Conservation (phyloP, 768 basidiomycete species). For the Kwoniella dejecticola region DNA sequence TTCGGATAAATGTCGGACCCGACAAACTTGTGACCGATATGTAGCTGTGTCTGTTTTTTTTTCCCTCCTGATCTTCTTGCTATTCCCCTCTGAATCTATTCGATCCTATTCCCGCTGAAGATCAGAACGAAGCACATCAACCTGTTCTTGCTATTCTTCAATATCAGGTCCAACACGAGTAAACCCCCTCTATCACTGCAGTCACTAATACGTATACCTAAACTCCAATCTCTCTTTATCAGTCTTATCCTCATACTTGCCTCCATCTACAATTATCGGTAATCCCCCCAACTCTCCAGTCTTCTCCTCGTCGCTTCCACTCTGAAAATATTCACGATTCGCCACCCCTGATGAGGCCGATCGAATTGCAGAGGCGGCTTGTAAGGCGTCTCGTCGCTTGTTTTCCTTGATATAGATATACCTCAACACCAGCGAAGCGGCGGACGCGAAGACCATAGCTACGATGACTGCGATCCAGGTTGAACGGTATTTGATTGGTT, state of each 20-base stretch:
- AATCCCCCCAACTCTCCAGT: conserved; percentile 6
- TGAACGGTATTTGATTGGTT: conserved; percentile 52
- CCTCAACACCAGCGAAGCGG: conserved; percentile 34
- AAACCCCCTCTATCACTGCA: not conserved
- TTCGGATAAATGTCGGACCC: too few species aligned
- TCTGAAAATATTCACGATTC: conserved; percentile 6
- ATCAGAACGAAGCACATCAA: too few species aligned
- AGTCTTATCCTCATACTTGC: conserved; percentile 40
- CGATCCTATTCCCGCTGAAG: too few species aligned
- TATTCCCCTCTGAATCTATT: too few species aligned
- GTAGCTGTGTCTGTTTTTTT: too few species aligned
- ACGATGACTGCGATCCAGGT: conserved; percentile 55
- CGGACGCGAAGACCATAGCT: conserved; percentile 43
- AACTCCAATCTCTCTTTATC: conserved; percentile 46
- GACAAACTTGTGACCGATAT: too few species aligned
- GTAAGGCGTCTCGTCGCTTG: conserved; percentile 22
- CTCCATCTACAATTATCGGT: not conserved
- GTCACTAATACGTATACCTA: conserved; percentile 30
- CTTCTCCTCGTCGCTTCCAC: conserved; percentile 2
- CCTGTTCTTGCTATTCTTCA: too few species aligned
- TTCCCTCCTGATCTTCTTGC: too few species aligned
- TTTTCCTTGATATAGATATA: conserved; percentile 44
- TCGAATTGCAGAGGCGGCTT: not conserved
- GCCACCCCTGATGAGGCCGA: not conserved
- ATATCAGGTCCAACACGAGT: too few species aligned